phyloP scores from a whole-genome alignment of 352 stramenopile genomes.

The Plasmopara viticola region DNA sequence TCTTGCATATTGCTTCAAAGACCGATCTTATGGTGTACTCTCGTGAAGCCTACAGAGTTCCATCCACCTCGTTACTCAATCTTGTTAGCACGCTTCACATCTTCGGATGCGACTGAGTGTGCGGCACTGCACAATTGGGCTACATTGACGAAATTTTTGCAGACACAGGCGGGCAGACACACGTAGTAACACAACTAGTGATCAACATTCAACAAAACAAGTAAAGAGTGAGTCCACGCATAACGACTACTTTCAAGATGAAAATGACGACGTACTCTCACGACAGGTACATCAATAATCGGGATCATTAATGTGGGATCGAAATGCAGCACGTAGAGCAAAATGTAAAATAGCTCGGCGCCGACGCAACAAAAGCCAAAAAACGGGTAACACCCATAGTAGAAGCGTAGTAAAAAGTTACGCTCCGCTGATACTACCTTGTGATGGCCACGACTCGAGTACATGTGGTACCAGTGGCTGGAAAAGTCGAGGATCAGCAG shows the following conservation, averaged over 20 bases:
- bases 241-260: not conserved
- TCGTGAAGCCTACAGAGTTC: not conserved
- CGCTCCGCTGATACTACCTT: conserved; percentile 89
- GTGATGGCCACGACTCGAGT: conserved; percentile 70
- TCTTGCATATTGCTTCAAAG: too few species aligned
- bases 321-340: conserved; percentile 88
- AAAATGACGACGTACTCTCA: conserved; percentile 29
- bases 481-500: conserved; percentile 95
- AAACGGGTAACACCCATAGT: conserved; percentile 89
- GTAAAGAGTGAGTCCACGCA: not conserved
- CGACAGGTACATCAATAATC: conserved; percentile 42
- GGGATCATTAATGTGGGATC: conserved; percentile 58
- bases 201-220: not conserved
- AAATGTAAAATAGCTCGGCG: conserved; percentile 89
- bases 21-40: too few species aligned
- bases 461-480: conserved; percentile 98
- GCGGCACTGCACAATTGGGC: conserved; percentile 86
- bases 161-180: conserved; percentile 84
- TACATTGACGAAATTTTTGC: conserved; percentile 92
- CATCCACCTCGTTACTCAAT: conserved; percentile 26
- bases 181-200: conserved; percentile 75
- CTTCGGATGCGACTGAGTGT: conserved; percentile 66
- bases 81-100: conserved; percentile 52
- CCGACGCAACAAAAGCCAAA: conserved; percentile 92
- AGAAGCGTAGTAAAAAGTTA: conserved; percentile 93